Percentiles rank a stretch among this genome's conserved stretches.
Conservation (phyloP, 169 alveolate genomes). For the Plasmodium knowlesi region DNA sequence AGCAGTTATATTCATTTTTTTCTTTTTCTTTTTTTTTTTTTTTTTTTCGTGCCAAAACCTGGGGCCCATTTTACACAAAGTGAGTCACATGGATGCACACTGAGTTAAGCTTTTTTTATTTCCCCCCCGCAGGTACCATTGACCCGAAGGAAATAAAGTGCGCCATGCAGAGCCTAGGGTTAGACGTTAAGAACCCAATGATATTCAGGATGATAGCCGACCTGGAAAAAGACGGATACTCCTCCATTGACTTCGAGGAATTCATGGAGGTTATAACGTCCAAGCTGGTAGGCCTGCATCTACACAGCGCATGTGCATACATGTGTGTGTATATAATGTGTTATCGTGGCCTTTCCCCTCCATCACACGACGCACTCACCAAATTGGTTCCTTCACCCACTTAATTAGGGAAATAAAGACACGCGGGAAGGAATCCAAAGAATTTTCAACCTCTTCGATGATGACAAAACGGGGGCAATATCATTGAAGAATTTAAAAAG, state of each 20-base stretch:
- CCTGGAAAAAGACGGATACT: conserved; percentile 95
- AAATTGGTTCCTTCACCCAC: neutral
- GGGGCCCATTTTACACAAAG: neutral
- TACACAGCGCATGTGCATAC: neutral
- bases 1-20: neutral
- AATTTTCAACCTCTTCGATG: conserved; percentile 97
- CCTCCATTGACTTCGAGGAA: conserved; percentile 97
- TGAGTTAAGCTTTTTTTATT: conserved; percentile 7
- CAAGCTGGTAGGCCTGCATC: conserved; percentile 83
- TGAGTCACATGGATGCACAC: neutral
- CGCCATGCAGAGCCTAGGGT: conserved; percentile 99
- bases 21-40: neutral
- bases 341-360: neutral
- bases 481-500: conserved; percentile 95
- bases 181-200: conserved; percentile 98
- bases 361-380: neutral
- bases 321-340: neutral
- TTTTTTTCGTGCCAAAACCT: neutral
- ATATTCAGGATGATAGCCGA: conserved; percentile 98
- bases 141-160: conserved; percentile 99
- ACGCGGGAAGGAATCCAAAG: conserved; percentile 97
- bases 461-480: conserved; percentile 96
- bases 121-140: conserved; percentile 88
- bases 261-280: conserved; percentile 98
- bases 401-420: conserved; percentile 94